phyloP scores from a whole-genome alignment of 257 asterid species.

The Sherardia arvensis region DNA sequence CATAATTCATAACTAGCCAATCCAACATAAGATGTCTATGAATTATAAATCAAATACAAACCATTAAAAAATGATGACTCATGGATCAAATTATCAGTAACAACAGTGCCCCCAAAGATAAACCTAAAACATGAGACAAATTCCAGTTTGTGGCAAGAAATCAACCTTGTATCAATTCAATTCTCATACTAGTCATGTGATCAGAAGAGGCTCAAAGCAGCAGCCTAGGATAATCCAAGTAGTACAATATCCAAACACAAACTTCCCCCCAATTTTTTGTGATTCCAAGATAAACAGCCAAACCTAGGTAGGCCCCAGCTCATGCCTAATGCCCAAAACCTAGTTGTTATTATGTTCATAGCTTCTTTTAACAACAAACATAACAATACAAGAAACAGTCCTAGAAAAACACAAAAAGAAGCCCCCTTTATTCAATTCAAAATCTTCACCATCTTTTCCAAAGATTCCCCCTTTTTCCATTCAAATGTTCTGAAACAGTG shows the following conservation, averaged over 20 bases:
- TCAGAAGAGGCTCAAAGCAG: not conserved
- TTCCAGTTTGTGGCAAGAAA: not conserved
- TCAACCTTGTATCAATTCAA: not conserved
- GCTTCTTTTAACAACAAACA: constrained; percentile 6
- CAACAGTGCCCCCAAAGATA: not conserved
- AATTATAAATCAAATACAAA: too few relatives aligned
- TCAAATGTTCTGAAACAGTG: not conserved
- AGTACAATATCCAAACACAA: not conserved
- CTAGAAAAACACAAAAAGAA: constrained; percentile 26
- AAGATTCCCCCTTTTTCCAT: constrained; percentile 5
- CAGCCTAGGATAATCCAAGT: not conserved
- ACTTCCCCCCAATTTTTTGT: not conserved
- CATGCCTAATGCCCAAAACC: constrained; percentile 4
- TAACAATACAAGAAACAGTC: constrained; percentile 9
- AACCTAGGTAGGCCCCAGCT: not conserved
- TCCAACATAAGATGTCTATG: too few relatives aligned
- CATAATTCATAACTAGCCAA: too few relatives aligned
- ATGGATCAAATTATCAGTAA: too few relatives aligned
- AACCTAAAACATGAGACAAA: not conserved
- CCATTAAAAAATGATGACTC: too few relatives aligned
- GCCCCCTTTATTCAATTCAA: constrained; percentile 8
- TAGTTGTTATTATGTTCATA: not conserved
- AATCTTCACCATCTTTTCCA: constrained; percentile 12
- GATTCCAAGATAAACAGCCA: constrained; percentile 1
- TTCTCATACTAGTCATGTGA: not conserved